A percentile compares a stretch with the other conserved stretches of the same genome.
These are phyloP conservation scores for Saxophila tyrrhenica DNA, from an alignment of 495 filamentous ascomycete species.

Conservation along the genomic window DNA sequence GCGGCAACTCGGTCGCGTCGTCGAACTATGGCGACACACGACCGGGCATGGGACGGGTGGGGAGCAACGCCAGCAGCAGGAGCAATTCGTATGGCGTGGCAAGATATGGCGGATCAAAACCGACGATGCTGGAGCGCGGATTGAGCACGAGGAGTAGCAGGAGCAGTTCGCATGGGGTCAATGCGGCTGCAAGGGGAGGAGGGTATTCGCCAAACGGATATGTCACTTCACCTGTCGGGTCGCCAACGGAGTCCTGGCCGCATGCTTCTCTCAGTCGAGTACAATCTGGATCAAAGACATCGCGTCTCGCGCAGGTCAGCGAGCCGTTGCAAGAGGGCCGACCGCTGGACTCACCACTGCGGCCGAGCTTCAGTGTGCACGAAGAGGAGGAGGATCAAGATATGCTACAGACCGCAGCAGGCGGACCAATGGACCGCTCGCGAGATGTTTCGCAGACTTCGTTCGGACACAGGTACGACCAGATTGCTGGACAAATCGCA, in stretches of 20 bases:
- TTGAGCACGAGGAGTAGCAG: slow-evolving; percentile 45
- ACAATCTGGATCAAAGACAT: slow-evolving; percentile 9
- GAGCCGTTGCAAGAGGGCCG: slow-evolving; percentile 39
- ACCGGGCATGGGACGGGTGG: slow-evolving; percentile 29
- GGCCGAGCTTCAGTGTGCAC: neutral
- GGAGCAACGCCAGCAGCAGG: slow-evolving; percentile 39
- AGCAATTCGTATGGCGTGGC: neutral
- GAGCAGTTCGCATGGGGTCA: slow-evolving; percentile 45
- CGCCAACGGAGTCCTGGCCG: slow-evolving; percentile 8
- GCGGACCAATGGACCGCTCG: neutral
- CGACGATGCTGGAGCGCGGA: neutral
- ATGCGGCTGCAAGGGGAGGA: slow-evolving; percentile 54
- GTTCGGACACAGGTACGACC: slow-evolving; percentile 17
- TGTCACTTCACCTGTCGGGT: slow-evolving; percentile 13
- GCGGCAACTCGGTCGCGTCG: neutral
- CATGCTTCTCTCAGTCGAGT: slow-evolving; percentile 4
- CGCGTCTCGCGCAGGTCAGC: slow-evolving; percentile 39
- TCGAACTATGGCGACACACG: neutral
- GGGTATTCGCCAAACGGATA: slow-evolving; percentile 52
- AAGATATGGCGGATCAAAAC: neutral
- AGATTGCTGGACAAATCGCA: slow-evolving; percentile 12
- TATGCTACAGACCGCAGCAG: neutral
- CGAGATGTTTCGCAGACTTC: slow-evolving; percentile 7
- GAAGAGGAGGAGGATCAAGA: neutral
- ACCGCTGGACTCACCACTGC: slow-evolving; percentile 29